Conservation (phyloP, 768 basidiomycete species). For the Suillus alpinus region DNA sequence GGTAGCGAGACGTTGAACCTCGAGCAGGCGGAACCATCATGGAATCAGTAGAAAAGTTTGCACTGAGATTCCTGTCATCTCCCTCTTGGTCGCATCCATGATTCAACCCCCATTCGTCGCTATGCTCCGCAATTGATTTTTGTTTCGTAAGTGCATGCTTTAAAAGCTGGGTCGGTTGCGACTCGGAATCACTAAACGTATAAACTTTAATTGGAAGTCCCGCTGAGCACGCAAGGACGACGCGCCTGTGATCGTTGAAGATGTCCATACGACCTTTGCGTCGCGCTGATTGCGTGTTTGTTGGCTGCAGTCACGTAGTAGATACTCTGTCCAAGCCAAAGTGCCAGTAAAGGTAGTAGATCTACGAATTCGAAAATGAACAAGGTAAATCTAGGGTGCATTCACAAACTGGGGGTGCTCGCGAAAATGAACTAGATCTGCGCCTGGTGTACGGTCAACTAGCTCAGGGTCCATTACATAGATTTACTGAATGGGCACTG, state of each 20-base stretch:
- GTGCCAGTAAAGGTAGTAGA: background rate
- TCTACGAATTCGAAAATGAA: background rate
- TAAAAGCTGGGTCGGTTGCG: constrained; percentile 57
- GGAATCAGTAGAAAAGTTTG: constrained; percentile 42
- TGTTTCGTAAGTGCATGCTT: constrained; percentile 39
- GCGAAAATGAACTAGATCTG: background rate
- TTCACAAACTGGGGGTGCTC: background rate
- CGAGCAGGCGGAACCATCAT: constrained; percentile 31
- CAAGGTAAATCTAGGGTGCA: background rate
- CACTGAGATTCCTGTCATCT: constrained; percentile 24
- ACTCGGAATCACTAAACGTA: constrained; percentile 41
- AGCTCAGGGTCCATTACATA: constrained; percentile 9
- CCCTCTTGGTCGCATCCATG: constrained; percentile 17
- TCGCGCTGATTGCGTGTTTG: background rate
- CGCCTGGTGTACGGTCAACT: background rate
- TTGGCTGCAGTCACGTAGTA: background rate
- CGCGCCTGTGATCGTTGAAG: constrained; percentile 35
- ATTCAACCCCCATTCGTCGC: constrained; percentile 8
- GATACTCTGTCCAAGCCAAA: background rate
- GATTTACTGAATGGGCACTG: background rate
- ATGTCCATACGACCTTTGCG: constrained; percentile 32
- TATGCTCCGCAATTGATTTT: constrained; percentile 17
- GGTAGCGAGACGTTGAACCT: constrained; percentile 45
- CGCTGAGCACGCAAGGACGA: constrained; percentile 15
- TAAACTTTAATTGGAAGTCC: constrained; percentile 13